phyloP scores from a whole-genome alignment of 75 land plant genomes.

The Adiantum capillusveneris region DNA sequence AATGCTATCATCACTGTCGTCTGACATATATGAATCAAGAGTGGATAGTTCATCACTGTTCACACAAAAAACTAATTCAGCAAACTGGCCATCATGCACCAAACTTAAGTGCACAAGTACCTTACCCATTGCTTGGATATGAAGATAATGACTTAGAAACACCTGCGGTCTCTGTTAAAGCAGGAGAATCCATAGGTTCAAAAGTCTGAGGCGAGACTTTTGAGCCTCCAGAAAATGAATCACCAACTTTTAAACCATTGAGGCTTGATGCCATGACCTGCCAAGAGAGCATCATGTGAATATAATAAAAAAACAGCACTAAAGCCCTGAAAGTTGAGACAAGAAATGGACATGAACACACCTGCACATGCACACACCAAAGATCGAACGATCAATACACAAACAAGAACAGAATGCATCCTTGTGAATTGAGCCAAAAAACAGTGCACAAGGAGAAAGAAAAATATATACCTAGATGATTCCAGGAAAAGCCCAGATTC shows the following conservation, averaged over 20 bases:
- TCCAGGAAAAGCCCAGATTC: too few relatives aligned
- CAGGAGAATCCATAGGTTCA: slow-evolving; percentile 39
- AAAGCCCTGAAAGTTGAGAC: not conserved
- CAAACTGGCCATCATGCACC: too few relatives aligned
- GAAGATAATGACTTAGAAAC: slow-evolving; percentile 38
- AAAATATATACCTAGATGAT: too few relatives aligned
- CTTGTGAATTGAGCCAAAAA: too few relatives aligned
- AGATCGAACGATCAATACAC: too few relatives aligned
- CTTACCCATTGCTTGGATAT: slow-evolving; percentile 29
- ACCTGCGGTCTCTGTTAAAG: slow-evolving; percentile 46
- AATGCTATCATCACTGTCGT: slow-evolving; percentile 72
- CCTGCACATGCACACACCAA: too few relatives aligned
- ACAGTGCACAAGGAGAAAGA: too few relatives aligned
- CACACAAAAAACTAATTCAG: not conserved
- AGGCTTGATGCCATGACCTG: slow-evolving; percentile 98
- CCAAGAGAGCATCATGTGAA: not conserved
- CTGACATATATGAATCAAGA: slow-evolving; percentile 91
- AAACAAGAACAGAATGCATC: too few relatives aligned
- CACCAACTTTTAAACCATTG: slow-evolving; percentile 88
- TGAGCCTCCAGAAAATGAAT: slow-evolving; percentile 41
- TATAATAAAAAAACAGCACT: not conserved
- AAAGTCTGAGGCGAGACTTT: slow-evolving; percentile 41
- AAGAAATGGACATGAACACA: too few relatives aligned
- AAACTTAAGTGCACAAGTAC: slow-evolving; percentile 1
- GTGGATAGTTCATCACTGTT: slow-evolving; percentile 65